Conservation (phyloP, 2,329 filamentous ascomycete species). For the Teratosphaeria epicoccoides region DNA sequence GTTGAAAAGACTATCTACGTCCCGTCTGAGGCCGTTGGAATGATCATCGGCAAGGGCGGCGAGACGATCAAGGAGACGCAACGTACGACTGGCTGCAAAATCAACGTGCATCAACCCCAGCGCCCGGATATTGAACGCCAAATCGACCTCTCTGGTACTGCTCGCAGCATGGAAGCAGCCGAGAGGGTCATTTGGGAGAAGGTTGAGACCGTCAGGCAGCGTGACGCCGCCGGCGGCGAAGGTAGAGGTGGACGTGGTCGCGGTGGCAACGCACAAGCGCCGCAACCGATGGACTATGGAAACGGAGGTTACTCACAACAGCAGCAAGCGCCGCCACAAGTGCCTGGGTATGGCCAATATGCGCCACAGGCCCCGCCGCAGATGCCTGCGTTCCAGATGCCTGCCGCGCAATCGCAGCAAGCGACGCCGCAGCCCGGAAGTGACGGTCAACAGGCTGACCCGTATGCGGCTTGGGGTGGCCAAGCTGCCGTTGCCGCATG, state of each 20-base stretch:
- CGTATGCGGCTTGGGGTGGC: conserved; percentile 12
- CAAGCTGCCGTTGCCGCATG: conserved; percentile 14
- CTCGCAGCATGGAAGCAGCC: conserved; percentile 66
- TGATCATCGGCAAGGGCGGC: conserved; percentile 91
- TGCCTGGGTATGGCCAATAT: conserved; percentile 22
- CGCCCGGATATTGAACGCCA: conserved; percentile 73
- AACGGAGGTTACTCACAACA: conserved; percentile 38
- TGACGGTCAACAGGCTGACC: conserved; percentile 11
- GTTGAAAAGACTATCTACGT: conserved; percentile 76
- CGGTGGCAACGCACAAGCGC: not conserved
- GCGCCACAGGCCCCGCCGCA: conserved; percentile 20
- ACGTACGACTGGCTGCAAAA: conserved; percentile 77
- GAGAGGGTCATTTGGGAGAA: conserved; percentile 85
- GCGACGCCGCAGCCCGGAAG: conserved; percentile 8
- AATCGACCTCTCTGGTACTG: conserved; percentile 71
- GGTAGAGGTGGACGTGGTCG: conserved; percentile 1
- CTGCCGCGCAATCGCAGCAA: conserved; percentile 9
- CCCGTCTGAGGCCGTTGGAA: conserved; percentile 82
- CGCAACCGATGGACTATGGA: not conserved
- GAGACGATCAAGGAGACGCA: conserved; percentile 95
- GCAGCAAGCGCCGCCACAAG: conserved; percentile 27
- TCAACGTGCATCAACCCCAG: conserved; percentile 77
- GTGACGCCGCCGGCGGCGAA: conserved; percentile 27
- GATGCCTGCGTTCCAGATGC: conserved; percentile 25
- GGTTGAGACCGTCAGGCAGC: conserved; percentile 68